Conservation (phyloP, 176 grass and related monocot species). For the Saccharum officinarum region DNA sequence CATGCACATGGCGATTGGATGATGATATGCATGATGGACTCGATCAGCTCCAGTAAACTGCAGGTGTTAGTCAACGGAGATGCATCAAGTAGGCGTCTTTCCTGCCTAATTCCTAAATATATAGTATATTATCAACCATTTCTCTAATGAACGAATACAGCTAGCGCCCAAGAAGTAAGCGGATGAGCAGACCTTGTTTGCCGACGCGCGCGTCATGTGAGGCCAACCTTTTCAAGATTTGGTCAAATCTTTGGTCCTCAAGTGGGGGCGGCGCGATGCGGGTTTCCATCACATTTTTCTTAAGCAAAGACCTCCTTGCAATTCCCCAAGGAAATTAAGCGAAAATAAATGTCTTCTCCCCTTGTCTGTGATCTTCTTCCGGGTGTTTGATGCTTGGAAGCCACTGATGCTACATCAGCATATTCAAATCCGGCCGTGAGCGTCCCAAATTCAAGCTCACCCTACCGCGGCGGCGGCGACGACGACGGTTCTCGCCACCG, state of each 20-base stretch:
- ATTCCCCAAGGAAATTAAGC: constrained; percentile 7
- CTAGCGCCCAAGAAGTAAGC: constrained; percentile 8
- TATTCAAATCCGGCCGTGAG: background rate
- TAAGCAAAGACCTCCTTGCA: constrained; percentile 45
- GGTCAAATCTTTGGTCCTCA: constrained; percentile 52
- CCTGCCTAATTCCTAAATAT: constrained; percentile 50
- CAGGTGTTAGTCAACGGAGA: constrained; percentile 50
- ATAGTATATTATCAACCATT: background rate
- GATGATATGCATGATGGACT: constrained; percentile 15
- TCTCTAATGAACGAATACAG: constrained; percentile 31
- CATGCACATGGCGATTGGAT: constrained; percentile 41
- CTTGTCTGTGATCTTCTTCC: constrained; percentile 15
- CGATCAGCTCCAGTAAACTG: constrained; percentile 31
- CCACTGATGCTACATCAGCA: constrained; percentile 8
- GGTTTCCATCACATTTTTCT: constrained; percentile 47
- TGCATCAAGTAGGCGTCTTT: constrained; percentile 48
- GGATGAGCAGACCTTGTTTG: constrained; percentile 27
- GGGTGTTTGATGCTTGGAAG: constrained; percentile 71
- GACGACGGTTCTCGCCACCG: background rate
- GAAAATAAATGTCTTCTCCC: constrained; percentile 20
- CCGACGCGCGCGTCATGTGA: constrained; percentile 43
- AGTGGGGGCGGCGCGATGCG: constrained; percentile 37
- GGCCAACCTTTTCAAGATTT: constrained; percentile 60
- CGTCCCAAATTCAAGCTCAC: background rate
- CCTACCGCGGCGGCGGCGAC: background rate